phyloP scores from a whole-genome alignment of 1,139 yeast genomes.

The Yarrowia galli region DNA sequence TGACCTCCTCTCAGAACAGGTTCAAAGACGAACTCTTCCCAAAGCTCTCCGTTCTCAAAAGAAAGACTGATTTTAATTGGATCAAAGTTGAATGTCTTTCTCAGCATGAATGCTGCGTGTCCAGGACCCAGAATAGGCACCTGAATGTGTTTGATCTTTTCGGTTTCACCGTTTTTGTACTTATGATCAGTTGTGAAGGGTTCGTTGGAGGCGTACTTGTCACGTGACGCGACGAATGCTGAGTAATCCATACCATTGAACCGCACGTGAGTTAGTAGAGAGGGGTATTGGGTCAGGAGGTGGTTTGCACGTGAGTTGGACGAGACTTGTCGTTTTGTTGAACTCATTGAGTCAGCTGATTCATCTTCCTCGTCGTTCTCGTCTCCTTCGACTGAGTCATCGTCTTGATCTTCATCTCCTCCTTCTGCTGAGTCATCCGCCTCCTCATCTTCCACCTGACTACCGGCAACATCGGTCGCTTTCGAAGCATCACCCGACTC shows the following conservation, averaged over 20 bases:
- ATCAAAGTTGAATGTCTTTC: constrained; percentile 20
- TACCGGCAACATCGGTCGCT: too few species aligned
- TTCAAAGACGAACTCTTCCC: constrained; percentile 9
- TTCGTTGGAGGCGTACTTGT: neutral
- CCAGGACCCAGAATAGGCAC: constrained; percentile 14
- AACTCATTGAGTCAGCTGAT: too few species aligned
- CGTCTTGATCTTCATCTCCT: neutral
- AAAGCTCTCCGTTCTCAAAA: neutral
- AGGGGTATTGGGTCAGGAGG: constrained; percentile 1
- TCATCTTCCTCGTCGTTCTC: too few species aligned
- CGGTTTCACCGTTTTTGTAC: constrained; percentile 10
- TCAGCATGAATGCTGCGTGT: constrained; percentile 9
- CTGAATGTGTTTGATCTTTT: constrained; percentile 19
- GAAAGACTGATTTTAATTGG: constrained; percentile 16
- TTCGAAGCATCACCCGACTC: neutral
- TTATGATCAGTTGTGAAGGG: constrained; percentile 27
- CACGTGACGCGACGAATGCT: constrained; percentile 1
- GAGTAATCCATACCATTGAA: constrained; percentile 18
- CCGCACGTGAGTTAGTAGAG: neutral
- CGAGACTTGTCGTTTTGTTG: too few species aligned
- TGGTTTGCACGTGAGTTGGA: neutral
- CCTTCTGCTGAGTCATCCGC: neutral
- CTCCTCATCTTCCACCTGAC: too few species aligned
- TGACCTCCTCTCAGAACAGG: constrained; percentile 22
- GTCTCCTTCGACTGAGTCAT: neutral